These are phyloP conservation scores for Geranomyces michiganensis DNA, from an alignment of 192 early-diverging fungal genomes.

Conservation along the genomic window DNA sequence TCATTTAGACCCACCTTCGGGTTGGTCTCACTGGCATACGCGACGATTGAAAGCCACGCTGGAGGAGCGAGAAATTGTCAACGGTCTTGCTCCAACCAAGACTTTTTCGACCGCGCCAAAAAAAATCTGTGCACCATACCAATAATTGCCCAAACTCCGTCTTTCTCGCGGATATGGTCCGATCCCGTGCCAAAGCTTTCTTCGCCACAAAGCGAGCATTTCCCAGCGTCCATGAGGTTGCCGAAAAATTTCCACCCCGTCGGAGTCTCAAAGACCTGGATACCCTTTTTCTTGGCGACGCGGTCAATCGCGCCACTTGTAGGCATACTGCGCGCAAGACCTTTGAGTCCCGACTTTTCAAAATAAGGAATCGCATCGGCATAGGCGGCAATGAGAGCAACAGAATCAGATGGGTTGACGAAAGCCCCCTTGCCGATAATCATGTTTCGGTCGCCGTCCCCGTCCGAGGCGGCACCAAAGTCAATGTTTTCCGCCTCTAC, in stretches of 20 bases:
- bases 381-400: conserved; percentile 93
- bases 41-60: conserved; percentile 96
- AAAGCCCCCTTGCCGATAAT: conserved; percentile 92
- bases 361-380: conserved; percentile 93
- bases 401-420: conserved; percentile 95
- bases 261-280: conserved; percentile 85
- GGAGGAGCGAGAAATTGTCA: conserved; percentile 4
- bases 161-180: conserved; percentile 98
- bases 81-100: neutral
- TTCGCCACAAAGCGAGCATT: conserved; percentile 94
- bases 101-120: neutral
- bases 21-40: conserved; percentile 63
- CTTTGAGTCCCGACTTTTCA: conserved; percentile 76
- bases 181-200: conserved; percentile 98
- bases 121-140: too few relatives aligned
- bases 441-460: conserved; percentile 97
- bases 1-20: conserved; percentile 68
- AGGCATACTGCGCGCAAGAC: conserved; percentile 95
- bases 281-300: conserved; percentile 81
- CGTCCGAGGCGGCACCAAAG: conserved; percentile 96
- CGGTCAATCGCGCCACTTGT: conserved; percentile 87
- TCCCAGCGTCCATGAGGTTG: conserved; percentile 95
- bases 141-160: conserved; percentile 96
- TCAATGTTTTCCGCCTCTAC: conserved; percentile 77
- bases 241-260: conserved; percentile 96